Base-by-base conservation (phyloP, 768 basidiomycete genomes). In the Asterophora lycoperdoides region DNA sequence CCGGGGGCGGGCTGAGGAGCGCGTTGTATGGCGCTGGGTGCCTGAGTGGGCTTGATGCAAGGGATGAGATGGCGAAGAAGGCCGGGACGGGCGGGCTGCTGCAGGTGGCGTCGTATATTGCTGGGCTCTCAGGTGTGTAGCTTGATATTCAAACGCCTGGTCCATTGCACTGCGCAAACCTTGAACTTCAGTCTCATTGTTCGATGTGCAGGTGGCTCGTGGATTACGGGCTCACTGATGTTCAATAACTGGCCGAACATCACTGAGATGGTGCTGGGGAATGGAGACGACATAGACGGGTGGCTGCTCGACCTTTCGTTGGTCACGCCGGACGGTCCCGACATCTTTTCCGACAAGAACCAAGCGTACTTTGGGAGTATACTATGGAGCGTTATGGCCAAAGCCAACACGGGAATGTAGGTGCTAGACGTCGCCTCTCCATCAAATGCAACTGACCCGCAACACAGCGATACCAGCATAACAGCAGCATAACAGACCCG, bases 1-100 rank as follows among this genome's bases (percentile, higher is more conserved):
- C 83, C 18, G 89, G 89, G 2, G 84, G 84, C 11, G 86, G 86
- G 0, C 75, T 83, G 34, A 72, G 89, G 33, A 78, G 86, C 0
- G 84, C 84, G 0, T 77, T 79, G 51, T 85, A 75, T 48, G 83
- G 78, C 17, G 86, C 83, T 1, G 84, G 73, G 8, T 74, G 78
- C 44, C 57, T 84, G n/a, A 73, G 68, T 11, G 82, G 72, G 1
- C 63, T 86, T 39, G 85, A 89, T 66, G 76, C 76, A 19, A 69
- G 83, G 33, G 86, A 87, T 48, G 61, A 64, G 1, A 74, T 80
- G 11, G 71, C 83, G 20, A 80, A 79, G 56, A 62, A 68, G 1
- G 70, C 68, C 2, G 84, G 84, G 6, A 82, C 83, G 0, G 85
- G 85, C 2, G 85, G 84, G 2, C 69, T 89, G 11, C 65, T 85